Evolutionary conservation across 805 yeast species (phyloP).

Genomic region (Lachancea meyersii): DNA sequence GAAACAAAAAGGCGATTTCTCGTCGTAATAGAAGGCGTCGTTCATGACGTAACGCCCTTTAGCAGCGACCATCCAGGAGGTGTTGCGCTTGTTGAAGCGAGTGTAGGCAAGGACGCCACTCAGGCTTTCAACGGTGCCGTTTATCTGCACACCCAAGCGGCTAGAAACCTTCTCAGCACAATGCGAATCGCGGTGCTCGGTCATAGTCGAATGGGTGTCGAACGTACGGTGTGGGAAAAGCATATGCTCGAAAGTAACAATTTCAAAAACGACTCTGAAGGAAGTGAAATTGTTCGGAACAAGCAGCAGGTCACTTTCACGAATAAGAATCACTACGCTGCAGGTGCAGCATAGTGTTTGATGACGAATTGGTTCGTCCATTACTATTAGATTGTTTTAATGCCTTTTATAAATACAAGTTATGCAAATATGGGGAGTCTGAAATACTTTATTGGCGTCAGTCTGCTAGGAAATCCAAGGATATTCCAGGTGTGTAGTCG

Average conservation of each 20-base stretch:
- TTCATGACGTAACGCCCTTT: conserved; percentile 89
- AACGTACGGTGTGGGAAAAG: conserved; percentile 24
- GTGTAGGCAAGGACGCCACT: conserved; percentile 91
- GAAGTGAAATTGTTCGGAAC: conserved; percentile 16
- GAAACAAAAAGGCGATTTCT: conserved; percentile 46
- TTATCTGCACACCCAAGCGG: conserved; percentile 88
- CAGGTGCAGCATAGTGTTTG: conserved; percentile 22
- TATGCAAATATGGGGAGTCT: neutral
- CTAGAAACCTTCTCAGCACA: conserved; percentile 81
- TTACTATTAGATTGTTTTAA: neutral
- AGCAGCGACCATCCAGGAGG: conserved; percentile 95
- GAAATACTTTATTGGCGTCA: conserved; percentile 3
- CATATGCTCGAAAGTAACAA: conserved; percentile 13
- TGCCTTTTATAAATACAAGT: neutral
- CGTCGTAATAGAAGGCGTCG: conserved; percentile 82
- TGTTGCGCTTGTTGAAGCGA: conserved; percentile 62
- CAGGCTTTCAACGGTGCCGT: conserved; percentile 94
- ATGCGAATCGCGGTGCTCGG: conserved; percentile 88
- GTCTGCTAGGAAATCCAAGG: conserved; percentile 20
- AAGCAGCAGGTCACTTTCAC: conserved; percentile 23
- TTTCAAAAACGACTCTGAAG: conserved; percentile 10
- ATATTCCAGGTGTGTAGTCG: conserved; percentile 25
- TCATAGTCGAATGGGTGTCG: conserved; percentile 56
- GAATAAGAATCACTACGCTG: conserved; percentile 24
- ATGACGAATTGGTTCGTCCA: neutral